These are phyloP conservation scores for Sporothrix globosa DNA, from an alignment of 2,329 filamentous ascomycete species.

Conservation along the genomic window DNA sequence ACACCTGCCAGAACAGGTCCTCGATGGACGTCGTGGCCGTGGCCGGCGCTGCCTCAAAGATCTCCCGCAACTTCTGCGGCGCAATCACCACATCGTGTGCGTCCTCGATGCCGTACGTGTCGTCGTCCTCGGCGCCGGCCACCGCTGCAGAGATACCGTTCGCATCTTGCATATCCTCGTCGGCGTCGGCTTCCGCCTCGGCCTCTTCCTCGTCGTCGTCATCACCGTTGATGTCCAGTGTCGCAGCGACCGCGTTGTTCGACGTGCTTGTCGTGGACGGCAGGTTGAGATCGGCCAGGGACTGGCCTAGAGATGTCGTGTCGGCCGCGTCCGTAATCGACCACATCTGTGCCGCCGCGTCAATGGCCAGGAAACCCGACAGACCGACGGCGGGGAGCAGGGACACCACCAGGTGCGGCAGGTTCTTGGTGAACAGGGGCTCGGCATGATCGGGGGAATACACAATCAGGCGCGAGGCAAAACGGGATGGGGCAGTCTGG, in stretches of 20 bases:
- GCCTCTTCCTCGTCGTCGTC: conserved; percentile 38
- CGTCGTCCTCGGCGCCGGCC: conserved; percentile 42
- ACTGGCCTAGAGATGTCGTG: conserved; percentile 57
- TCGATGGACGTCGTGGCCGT: conserved; percentile 72
- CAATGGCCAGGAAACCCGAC: conserved; percentile 74
- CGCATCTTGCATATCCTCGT: conserved; percentile 51
- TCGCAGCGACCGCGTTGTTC: conserved; percentile 42
- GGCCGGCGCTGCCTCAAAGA: conserved; percentile 70
- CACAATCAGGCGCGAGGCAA: conserved; percentile 63
- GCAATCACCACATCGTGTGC: conserved; percentile 64
- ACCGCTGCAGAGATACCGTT: conserved; percentile 48
- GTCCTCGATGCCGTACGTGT: conserved; percentile 44
- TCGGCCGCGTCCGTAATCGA: conserved; percentile 63
- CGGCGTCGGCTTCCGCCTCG: conserved; percentile 44
- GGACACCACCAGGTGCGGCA: conserved; percentile 64
- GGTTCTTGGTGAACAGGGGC: conserved; percentile 61
- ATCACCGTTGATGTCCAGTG: conserved; percentile 41
- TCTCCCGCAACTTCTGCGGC: conserved; percentile 67
- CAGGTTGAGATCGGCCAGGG: conserved; percentile 58
- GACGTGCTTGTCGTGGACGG: conserved; percentile 34
- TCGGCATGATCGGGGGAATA: conserved; percentile 63
- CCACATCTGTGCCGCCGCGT: conserved; percentile 74
- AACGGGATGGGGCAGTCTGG: conserved; percentile 36
- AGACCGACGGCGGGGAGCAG: conserved; percentile 66
- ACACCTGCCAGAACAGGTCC: conserved; percentile 75